Evolutionary conservation across 169 alveolate genomes (phyloP), one percentile per base, ranked within the genome.

Genomic region (Babesia ovis): DNA sequence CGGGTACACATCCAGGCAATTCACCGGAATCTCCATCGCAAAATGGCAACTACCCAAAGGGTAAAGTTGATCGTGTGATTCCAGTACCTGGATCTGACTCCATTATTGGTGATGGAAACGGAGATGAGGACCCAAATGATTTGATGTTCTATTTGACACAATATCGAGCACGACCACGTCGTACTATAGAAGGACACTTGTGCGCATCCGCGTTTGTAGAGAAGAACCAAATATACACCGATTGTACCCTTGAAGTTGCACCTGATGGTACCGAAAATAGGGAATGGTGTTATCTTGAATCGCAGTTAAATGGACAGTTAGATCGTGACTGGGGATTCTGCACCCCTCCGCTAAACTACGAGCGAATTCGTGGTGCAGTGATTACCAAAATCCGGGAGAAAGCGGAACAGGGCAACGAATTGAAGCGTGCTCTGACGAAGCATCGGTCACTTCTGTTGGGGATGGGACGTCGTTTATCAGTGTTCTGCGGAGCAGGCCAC

Each of bases 251-350:
- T 31, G 93, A 94, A 34, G 84, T 86, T n/a, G 91, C 97, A 20
- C 97, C 96, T 0, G 96, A 93, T 64, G 96, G 96, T 23, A 89
- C 95, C 16, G 77, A 84, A 84, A 94, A 95, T 5, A 70, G 91
- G 22, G 96, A 93, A 51, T 93, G 97, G 97, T 93, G 97, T 68
- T 93, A 93, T 61, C 94, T 90, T 31, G 97, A 93, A 68, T 95
- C 93, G 48, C 97, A 93, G 58, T 90, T 93, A 12, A 92, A 87
- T 42, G 97, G 97, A 22, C 61, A 79, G 27, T 56, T 72, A 1
- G 85, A 75, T 14, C 85, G 85, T 29, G 96, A 93, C 66, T 93
- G 97, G 97, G 94, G 92, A 20, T 89, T 81, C 51, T 91, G 95
- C 23, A 86, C 68, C 16, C 86, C 92, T 34, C 89, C 90, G 2